A percentile compares a stretch with the other conserved stretches of the same genome.
Conservation (phyloP, 2,329 filamentous ascomycete genomes). For the Coleophoma eucalyptorum region DNA sequence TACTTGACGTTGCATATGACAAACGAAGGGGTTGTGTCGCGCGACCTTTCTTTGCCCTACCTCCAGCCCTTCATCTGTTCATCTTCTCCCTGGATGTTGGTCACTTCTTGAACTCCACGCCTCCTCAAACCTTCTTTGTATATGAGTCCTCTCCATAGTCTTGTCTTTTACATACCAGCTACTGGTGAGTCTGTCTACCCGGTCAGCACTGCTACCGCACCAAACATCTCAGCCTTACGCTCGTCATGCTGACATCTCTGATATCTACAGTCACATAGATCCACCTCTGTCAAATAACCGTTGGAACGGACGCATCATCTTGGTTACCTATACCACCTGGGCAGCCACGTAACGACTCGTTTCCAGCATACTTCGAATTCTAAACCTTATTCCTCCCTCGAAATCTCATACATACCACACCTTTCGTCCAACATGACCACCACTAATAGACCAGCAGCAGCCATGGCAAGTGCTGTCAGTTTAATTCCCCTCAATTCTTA, state of each 20-base stretch:
- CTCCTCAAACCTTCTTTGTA: conserved; percentile 23
- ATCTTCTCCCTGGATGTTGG: conserved; percentile 25
- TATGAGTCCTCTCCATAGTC: conserved; percentile 26
- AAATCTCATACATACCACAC: conserved; percentile 27
- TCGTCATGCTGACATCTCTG: conserved; percentile 26
- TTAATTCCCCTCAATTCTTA: conserved; percentile 12
- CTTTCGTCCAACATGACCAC: conserved; percentile 21
- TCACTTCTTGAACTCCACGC: conserved; percentile 17
- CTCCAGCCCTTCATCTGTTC: conserved; percentile 24
- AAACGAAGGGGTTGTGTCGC: conserved; percentile 30
- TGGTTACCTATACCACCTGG: conserved; percentile 13
- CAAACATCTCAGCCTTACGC: conserved; percentile 25
- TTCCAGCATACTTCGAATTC: conserved; percentile 14
- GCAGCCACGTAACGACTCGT: conserved; percentile 12
- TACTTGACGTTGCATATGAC: conserved; percentile 26
- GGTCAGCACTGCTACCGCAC: conserved; percentile 18
- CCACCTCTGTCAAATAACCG: conserved; percentile 25
- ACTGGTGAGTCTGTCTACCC: conserved; percentile 21
- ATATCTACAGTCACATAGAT: conserved; percentile 28
- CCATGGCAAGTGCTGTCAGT: conserved; percentile 37
- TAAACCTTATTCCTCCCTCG: conserved; percentile 7
- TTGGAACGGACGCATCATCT: conserved; percentile 17
- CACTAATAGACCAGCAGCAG: conserved; percentile 26
- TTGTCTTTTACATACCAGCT: conserved; percentile 25
- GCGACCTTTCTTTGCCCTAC: conserved; percentile 25